A percentile compares a stretch with the other conserved stretches of the same genome.
These are phyloP conservation scores for Mycosarcoma mackinlayi DNA, from an alignment of 1,284 basidiomycete genomes.

Conservation along the genomic window DNA sequence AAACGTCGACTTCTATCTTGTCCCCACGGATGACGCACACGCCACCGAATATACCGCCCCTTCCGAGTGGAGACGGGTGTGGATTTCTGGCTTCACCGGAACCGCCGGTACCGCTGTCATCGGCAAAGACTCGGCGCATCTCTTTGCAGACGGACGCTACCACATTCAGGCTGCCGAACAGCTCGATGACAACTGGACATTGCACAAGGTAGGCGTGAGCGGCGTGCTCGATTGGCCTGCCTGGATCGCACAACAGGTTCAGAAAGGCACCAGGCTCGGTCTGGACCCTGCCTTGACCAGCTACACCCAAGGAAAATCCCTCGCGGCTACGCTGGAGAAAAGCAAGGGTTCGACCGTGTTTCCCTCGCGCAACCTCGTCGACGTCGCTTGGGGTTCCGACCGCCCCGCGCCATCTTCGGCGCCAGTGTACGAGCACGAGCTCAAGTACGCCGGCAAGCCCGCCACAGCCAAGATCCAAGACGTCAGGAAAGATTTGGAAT, in stretches of 20 bases:
- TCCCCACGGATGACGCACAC: conserved; percentile 88
- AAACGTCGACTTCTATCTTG: conserved; percentile 69
- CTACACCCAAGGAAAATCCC: conserved; percentile 73
- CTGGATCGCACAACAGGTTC: conserved; percentile 68
- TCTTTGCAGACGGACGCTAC: conserved; percentile 88
- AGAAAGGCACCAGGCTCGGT: conserved; percentile 76
- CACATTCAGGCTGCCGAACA: conserved; percentile 85
- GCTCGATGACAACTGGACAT: conserved; percentile 80
- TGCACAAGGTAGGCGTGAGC: conserved; percentile 76
- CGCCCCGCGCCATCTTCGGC: conserved; percentile 78
- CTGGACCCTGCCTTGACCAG: conserved; percentile 89
- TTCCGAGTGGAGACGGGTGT: conserved; percentile 83
- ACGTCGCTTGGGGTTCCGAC: conserved; percentile 79
- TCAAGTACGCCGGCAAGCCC: conserved; percentile 77
- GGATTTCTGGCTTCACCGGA: conserved; percentile 86
- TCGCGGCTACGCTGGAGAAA: conserved; percentile 24
- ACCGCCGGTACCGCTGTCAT: conserved; percentile 85
- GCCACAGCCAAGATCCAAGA: conserved; percentile 63
- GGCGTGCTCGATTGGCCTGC: conserved; percentile 70
- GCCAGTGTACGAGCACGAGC: conserved; percentile 79
- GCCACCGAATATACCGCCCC: conserved; percentile 85
- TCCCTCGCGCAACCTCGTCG: conserved; percentile 79
- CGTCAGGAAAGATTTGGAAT: conserved; percentile 42
- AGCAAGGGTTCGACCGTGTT: conserved; percentile 72
- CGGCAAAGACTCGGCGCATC: conserved; percentile 71